Base-by-base conservation (phyloP, 2,329 filamentous ascomycete genomes). In the Thelonectria rubi region DNA sequence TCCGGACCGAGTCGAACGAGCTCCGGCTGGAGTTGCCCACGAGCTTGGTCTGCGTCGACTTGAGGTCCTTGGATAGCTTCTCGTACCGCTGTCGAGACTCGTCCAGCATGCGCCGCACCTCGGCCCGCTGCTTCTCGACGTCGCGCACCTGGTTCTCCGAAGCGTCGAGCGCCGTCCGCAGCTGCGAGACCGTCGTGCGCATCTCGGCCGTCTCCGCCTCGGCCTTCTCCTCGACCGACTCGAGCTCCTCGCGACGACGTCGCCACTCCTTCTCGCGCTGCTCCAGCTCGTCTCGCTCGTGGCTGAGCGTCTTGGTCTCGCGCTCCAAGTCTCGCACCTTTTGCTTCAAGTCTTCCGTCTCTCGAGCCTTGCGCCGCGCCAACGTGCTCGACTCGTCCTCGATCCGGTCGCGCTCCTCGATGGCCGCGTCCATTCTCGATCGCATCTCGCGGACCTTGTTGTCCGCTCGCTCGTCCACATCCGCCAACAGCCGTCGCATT, bases 331-430 rank as follows among this genome's bases (percentile, higher is more conserved):
- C 94, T 7, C 92, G 88, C 11, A 94, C 83, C 76, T 89, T 91
- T 52, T 84, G 83, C 75, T 90, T 93, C 40, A 97, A 81, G 68
- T 98, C 94, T 74, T 98, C 95, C 3, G 92, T 83, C 80, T 98
- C 95, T 49, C 94, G 85, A 7, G 91, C 87, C 63, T 90, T 89
- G 45, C 91, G 86, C 54, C 94, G 86, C 12, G 90, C 91, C 50
- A 91, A 84, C 0, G 88, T 91, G 71, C 88, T 92, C 3, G 93
- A 89, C 78, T 98, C 94, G 65, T 98, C 94, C 77, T 99, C 94
- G 2, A 93, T 89, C 2, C 93, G 88, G 74, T 99, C 95, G 17
- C 95, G 88, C 76, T 99, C 95, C 75, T 97, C 94, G n/a, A 97
- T 85, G 0, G 94, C 94, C 1, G 91, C 84, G 72, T 98, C 94